phyloP scores from a whole-genome alignment of 257 asterid species.

The Primulina eburnea region DNA sequence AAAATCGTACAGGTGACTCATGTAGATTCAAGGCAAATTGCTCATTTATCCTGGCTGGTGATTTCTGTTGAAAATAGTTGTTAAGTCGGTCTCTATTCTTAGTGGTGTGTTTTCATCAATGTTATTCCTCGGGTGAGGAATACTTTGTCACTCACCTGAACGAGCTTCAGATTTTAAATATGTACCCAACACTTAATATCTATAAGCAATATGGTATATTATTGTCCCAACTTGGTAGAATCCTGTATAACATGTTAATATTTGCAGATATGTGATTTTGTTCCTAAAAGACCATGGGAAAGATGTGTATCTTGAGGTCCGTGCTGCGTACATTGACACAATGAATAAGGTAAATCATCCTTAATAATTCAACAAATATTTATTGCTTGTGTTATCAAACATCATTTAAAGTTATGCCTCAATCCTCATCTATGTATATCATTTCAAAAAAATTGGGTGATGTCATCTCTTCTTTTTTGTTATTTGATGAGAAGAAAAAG shows the following conservation, averaged over 20 bases:
- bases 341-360: conserved; percentile 79
- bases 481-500: not conserved
- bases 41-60: too few species aligned
- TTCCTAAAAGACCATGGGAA: conserved; percentile 95
- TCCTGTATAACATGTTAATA: conserved; percentile 20
- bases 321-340: conserved; percentile 94
- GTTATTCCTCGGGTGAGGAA: not conserved
- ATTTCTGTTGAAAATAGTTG: too few species aligned
- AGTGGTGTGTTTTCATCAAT: too few species aligned
- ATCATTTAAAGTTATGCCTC: not conserved
- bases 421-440: conserved; percentile 1
- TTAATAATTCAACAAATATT: conserved; percentile 12
- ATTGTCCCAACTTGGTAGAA: conserved; percentile 15
- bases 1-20: too few species aligned
- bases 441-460: conserved; percentile 7
- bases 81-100: too few species aligned
- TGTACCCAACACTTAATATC: conserved; percentile 1
- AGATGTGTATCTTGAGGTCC: conserved; percentile 85
- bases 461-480: conserved; percentile 8
- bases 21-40: too few species aligned
- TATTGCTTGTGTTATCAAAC: conserved; percentile 9
- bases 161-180: not conserved
- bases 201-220: conserved; percentile 7
- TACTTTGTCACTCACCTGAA: not conserved
- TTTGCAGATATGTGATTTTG: conserved; percentile 66